A percentile compares a stretch with the other conserved stretches of the same genome.
phyloP scores from a whole-genome alignment of 1,284 basidiomycete genomes.

The Agaricales sp. region DNA sequence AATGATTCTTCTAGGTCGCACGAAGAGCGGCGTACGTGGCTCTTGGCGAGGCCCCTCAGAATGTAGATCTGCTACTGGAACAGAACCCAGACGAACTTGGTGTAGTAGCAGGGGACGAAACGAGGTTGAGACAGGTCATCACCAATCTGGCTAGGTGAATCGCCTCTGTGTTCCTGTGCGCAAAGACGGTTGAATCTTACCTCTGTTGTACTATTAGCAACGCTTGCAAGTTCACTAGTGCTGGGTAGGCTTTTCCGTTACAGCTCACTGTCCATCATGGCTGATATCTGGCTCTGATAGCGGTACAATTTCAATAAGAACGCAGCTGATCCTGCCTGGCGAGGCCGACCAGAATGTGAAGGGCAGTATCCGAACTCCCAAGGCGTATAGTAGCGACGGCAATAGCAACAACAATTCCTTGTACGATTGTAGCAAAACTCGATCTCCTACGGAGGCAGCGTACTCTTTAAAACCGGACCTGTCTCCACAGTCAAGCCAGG shows the following conservation, averaged over 20 bases:
- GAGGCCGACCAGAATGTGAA: neutral
- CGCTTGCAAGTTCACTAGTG: constrained; percentile 57
- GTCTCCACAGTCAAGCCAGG: constrained; percentile 15
- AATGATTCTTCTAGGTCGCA: constrained; percentile 19
- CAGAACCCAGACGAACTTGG: constrained; percentile 21
- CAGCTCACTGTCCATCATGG: neutral
- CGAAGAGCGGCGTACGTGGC: constrained; percentile 32
- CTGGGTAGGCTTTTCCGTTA: constrained; percentile 22
- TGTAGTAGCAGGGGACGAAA: constrained; percentile 56
- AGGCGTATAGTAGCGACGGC: constrained; percentile 1
- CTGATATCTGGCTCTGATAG: neutral
- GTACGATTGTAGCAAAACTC: neutral
- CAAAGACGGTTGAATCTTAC: neutral
- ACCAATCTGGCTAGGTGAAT: constrained; percentile 52
- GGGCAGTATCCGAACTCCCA: neutral
- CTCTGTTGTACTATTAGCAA: constrained; percentile 24
- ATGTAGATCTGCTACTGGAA: constrained; percentile 18
- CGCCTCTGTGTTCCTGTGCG: neutral
- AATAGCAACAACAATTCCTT: constrained; percentile 6
- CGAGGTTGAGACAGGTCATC: constrained; percentile 57
- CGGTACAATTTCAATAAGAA: constrained; percentile 40
- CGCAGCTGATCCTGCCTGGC: constrained; percentile 30
- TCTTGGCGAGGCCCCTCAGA: constrained; percentile 24
- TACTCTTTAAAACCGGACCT: neutral
- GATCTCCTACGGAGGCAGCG: neutral